Percentiles rank a stretch among this genome's conserved stretches.
Evolutionary conservation across 345 rosid genomes (phyloP).

Genomic region (Euphorbia pulcherrima): DNA sequence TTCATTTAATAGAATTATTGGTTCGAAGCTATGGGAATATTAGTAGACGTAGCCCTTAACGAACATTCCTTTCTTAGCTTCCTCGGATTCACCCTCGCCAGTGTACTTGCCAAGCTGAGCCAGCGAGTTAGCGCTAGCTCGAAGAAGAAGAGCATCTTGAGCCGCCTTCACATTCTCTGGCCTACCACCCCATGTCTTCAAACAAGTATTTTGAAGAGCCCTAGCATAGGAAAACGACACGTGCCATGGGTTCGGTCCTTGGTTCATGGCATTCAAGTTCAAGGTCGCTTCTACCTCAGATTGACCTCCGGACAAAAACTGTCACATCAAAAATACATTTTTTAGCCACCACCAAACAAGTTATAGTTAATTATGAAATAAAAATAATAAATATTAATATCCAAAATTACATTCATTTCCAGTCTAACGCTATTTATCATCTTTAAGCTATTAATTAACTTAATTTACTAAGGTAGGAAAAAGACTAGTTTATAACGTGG

Average conservation of each 20-base stretch:
- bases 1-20: conserved; percentile 13
- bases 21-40: neutral
- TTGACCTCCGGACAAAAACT: conserved; percentile 99
- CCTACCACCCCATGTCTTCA: conserved; percentile 93
- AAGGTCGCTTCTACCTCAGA: conserved; percentile 96
- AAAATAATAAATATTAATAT: too few relatives aligned
- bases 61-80: conserved; percentile 88
- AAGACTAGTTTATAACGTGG: too few relatives aligned
- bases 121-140: conserved; percentile 83
- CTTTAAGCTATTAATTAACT: too few relatives aligned
- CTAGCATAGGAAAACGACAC: conserved; percentile 97
- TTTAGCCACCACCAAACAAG: too few relatives aligned
- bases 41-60: conserved; percentile 83
- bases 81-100: conserved; percentile 85
- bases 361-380: too few relatives aligned
- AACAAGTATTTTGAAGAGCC: conserved; percentile 89
- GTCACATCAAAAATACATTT: conserved; percentile 30
- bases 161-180: conserved; percentile 80
- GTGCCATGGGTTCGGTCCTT: conserved; percentile 83
- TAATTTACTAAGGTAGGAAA: too few relatives aligned
- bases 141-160: conserved; percentile 59
- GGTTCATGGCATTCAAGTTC: conserved; percentile 97
- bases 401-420: neutral
- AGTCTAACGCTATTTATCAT: too few relatives aligned
- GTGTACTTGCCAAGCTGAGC: conserved; percentile 97